These are phyloP conservation scores for Colletotrichum endophyticum DNA, from an alignment of 2,329 filamentous ascomycete species.

Conservation along the genomic window DNA sequence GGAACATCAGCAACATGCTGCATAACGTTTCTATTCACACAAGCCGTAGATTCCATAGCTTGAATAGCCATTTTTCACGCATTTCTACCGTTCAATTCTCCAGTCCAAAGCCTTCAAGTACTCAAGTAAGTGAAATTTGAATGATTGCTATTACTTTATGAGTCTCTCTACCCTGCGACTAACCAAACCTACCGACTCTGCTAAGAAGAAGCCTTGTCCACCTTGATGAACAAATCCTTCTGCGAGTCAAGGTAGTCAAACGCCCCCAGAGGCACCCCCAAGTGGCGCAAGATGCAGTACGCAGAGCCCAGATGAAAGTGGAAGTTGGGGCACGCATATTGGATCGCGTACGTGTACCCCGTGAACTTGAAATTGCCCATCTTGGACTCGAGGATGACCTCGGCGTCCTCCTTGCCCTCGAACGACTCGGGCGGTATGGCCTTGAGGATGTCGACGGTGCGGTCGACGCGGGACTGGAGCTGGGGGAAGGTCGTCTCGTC, in stretches of 20 bases:
- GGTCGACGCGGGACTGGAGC: conserved; percentile 12
- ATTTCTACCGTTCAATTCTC: background rate
- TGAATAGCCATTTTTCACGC: rapidly evolving
- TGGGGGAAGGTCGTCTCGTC: conserved; percentile 16
- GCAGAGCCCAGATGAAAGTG: conserved; percentile 64
- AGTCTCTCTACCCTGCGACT: background rate
- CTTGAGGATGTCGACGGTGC: conserved; percentile 33
- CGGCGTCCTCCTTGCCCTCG: conserved; percentile 22
- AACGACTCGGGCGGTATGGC: conserved; percentile 23
- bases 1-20: background rate
- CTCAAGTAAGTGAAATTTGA: rapidly evolving
- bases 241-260: conserved; percentile 48
- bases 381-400: conserved; percentile 27
- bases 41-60: background rate
- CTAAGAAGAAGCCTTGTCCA: background rate
- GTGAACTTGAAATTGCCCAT: conserved; percentile 30
- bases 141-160: background rate
- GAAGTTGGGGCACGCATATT: conserved; percentile 59
- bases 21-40: background rate
- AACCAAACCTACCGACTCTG: rapidly evolving
- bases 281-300: conserved; percentile 60
- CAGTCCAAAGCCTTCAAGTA: background rate
- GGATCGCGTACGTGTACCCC: conserved; percentile 44
- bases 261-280: conserved; percentile 65
- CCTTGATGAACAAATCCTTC: conserved; percentile 1